Conservation (phyloP, 2,329 filamentous ascomycete species). For the Bipolaris oryzae region DNA sequence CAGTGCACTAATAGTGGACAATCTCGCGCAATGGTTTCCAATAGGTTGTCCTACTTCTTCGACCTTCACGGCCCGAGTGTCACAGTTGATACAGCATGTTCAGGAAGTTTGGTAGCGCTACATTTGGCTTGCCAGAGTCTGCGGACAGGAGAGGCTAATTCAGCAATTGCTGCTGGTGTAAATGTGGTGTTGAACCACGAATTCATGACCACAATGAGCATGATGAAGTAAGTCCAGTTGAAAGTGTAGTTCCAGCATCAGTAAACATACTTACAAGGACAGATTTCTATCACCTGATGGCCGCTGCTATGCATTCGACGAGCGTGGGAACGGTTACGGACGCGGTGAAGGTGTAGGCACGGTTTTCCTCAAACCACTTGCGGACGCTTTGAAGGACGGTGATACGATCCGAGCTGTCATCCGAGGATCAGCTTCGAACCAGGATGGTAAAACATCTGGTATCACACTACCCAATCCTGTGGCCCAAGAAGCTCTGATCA, state of each 20-base stretch:
- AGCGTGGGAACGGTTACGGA: slow-evolving; percentile 51
- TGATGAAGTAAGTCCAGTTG: too few species aligned
- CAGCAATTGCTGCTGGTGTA: background rate
- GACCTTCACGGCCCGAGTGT: slow-evolving; percentile 29
- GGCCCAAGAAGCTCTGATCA: slow-evolving; percentile 45
- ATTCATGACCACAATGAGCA: too few species aligned
- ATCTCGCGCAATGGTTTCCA: background rate
- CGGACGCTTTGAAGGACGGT: slow-evolving; percentile 24
- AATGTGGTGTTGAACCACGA: slow-evolving; percentile 9
- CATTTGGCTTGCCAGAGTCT: slow-evolving; percentile 27
- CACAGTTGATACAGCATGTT: slow-evolving; percentile 37
- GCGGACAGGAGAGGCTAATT: background rate
- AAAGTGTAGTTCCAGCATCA: slow-evolving; percentile 10
- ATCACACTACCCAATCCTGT: slow-evolving; percentile 47
- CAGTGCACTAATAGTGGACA: too few species aligned
- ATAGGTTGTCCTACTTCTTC: slow-evolving; percentile 32
- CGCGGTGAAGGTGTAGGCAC: slow-evolving; percentile 33
- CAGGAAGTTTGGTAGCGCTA: slow-evolving; percentile 24
- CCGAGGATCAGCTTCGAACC: slow-evolving; percentile 25
- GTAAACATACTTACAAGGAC: slow-evolving; percentile 5
- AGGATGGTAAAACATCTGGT: slow-evolving; percentile 19
- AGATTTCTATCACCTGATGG: slow-evolving; percentile 26
- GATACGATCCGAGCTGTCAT: slow-evolving; percentile 37
- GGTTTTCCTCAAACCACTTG: slow-evolving; percentile 31
- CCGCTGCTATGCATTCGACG: slow-evolving; percentile 49